phyloP scores from a whole-genome alignment of 78 protist genomes.

The Planoprotostelium fungivorum region DNA sequence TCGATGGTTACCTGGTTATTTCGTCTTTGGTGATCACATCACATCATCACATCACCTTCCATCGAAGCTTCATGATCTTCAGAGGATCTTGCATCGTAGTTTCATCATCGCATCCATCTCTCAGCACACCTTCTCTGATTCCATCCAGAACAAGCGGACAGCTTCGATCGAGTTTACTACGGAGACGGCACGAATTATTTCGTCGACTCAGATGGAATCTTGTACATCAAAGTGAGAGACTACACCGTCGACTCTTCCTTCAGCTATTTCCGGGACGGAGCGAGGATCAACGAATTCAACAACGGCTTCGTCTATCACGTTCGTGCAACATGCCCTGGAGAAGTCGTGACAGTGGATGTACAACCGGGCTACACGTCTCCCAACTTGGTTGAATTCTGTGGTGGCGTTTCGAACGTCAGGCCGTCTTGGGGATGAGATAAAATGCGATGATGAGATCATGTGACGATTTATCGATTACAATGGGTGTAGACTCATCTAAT shows the following conservation, averaged over 20 bases:
- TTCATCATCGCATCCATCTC: too few relatives aligned
- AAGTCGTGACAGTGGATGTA: not conserved
- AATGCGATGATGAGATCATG: too few relatives aligned
- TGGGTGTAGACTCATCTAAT: too few relatives aligned
- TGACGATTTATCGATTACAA: too few relatives aligned
- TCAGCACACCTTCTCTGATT: too few relatives aligned
- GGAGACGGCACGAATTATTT: not conserved
- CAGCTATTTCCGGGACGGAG: not conserved
- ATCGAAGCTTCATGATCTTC: too few relatives aligned
- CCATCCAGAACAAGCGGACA: not conserved
- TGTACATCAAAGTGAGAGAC: not conserved
- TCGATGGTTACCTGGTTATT: not conserved
- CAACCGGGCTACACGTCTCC: not conserved
- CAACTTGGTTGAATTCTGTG: not conserved
- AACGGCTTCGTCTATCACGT: not conserved
- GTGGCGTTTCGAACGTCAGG: not conserved
- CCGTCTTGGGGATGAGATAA: too few relatives aligned
- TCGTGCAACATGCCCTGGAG: not conserved
- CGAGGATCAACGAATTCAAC: not conserved
- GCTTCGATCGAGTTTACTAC: not conserved
- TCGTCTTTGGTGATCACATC: not conserved
- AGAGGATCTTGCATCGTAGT: too few relatives aligned
- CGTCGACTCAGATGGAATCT: not conserved
- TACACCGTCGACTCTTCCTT: not conserved
- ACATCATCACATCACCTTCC: too few relatives aligned